Conservation (phyloP, 225 moss, liverwort and hornwort genomes). For the Straminergon stramineum region DNA sequence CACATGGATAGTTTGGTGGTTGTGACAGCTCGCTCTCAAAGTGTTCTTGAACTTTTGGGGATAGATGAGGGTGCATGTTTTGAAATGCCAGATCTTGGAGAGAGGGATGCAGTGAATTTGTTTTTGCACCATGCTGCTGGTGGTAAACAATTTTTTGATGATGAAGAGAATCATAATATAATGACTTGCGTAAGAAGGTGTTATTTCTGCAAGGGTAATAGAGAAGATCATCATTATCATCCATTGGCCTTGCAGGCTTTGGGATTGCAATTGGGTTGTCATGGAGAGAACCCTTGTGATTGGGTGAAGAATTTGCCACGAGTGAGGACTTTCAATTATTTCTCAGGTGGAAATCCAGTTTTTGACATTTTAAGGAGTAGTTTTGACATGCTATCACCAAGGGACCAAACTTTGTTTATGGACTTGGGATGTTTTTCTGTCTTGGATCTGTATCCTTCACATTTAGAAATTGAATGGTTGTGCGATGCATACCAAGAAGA, state of each 20-base stretch:
- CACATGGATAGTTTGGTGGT: not conserved
- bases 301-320: not conserved
- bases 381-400: not conserved
- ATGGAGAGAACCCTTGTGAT: not conserved
- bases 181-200: not conserved
- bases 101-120: not conserved
- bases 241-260: not conserved
- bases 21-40: not conserved
- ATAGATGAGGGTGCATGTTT: not conserved
- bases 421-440: not conserved
- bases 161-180: not conserved
- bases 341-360: not conserved
- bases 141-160: not conserved
- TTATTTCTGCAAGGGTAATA: not conserved
- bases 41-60: not conserved
- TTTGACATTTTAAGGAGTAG: not conserved
- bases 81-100: not conserved
- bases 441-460: accelerated
- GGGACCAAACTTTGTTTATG: not conserved
- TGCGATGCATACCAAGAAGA: accelerated
- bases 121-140: not conserved
- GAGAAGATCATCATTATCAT: not conserved
- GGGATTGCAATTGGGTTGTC: not conserved
- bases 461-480: not conserved
- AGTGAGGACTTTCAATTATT: too few relatives aligned